Base-by-base conservation (phyloP, 331 rosid species). In the Quercus lobata region DNA sequence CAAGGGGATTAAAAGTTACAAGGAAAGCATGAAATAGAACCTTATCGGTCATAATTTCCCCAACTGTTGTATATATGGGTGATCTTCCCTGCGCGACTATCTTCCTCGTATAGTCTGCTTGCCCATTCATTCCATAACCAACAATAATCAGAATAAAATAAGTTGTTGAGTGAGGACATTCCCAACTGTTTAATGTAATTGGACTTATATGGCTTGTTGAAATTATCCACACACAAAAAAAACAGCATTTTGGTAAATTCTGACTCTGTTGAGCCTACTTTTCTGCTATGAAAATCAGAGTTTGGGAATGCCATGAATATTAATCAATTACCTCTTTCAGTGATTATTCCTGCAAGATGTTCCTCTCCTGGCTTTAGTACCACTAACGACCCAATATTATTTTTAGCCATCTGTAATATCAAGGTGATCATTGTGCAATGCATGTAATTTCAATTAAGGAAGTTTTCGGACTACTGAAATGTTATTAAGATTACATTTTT, bases 31-130 rank as follows among this genome's bases (percentile, higher is more conserved):
- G 61, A 81, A 84, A 12, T 19, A 12, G 16, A 73, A 94, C 98
- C 99, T 93, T 88, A 72, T 86, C 63, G 74, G 98, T 95, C 98
- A 95, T 95, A 46, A 95, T 92, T 78, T 95, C 90, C 34, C 85
- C 89, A 32, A 95, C 94, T 79, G 76, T 83, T 57, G 96, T 91
- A 74, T 79, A 49, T 6, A 70, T 72, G 49, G 97, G 97, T 69
- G 96, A 92, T 86, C 92, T 93, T 86, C 93, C 97, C 83, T 86
- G 83, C 73, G 91, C 97, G 35, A 90, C 79, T 82, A 93, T 88
- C 81, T 93, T 94, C 83, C 73, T 88, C 77, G 92, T 60, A 76
- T 90, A 93, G 24, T 95, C 99, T 91, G 79, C 52, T 56, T 12
- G 29, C 3, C 72, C 84, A 71, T 72, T 77, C 74, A 77, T 55